These are phyloP conservation scores for Desmodesmus armatus DNA, from an alignment of 139 green algal genomes.

Conservation along the genomic window DNA sequence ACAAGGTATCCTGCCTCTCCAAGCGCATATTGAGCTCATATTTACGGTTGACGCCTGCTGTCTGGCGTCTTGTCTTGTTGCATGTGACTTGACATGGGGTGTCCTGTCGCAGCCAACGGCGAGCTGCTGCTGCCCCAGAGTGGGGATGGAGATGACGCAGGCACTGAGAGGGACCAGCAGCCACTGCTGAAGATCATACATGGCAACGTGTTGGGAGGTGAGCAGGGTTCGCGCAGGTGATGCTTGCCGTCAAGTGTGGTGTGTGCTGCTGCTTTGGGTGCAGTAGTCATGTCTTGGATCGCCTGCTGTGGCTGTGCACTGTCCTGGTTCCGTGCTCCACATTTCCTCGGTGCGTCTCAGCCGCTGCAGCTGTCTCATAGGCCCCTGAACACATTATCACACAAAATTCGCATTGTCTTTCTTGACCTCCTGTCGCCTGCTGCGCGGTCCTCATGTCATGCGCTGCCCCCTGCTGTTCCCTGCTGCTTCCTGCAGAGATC, in stretches of 20 bases:
- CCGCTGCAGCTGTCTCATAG: no score
- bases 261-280: not conserved
- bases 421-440: no score
- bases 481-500: conserved; percentile 39
- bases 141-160: no score
- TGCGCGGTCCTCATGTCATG: not conserved
- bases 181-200: conserved; percentile 18
- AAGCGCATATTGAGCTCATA: no score
- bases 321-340: not conserved
- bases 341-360: no score
- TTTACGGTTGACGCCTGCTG: no score
- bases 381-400: no score
- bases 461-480: not conserved
- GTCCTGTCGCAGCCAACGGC: conserved; percentile 46
- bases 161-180: not conserved
- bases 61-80: no score
- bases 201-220: conserved; percentile 58
- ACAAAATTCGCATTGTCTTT: no score
- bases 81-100: no score
- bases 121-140: conserved; percentile 40
- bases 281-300: not conserved
- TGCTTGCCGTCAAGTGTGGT: not conserved
- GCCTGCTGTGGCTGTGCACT: not conserved
- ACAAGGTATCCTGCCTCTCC: no score
- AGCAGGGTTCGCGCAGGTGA: no score